Evolutionary conservation across 768 basidiomycete genomes (phyloP).

Genomic region (Fomitopsis pulvina): DNA sequence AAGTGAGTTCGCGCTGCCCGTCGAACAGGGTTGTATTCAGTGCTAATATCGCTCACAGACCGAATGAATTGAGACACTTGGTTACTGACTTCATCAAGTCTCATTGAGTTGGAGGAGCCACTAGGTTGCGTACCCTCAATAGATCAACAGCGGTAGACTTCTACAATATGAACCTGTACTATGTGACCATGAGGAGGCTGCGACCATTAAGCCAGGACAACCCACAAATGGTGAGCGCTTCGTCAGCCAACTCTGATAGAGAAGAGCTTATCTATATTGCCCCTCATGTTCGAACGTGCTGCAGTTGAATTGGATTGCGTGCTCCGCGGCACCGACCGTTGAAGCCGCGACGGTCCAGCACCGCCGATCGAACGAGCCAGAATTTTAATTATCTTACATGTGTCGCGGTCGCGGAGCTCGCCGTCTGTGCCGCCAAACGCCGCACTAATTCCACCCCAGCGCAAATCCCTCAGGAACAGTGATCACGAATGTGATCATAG

Average conservation of each 20-base stretch:
- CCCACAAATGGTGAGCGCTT: background rate
- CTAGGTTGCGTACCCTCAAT: constrained; percentile 3
- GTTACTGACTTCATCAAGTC: constrained; percentile 24
- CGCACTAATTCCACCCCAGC: background rate
- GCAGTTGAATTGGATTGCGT: background rate
- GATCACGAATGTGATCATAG: background rate
- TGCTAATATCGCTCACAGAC: constrained; percentile 25
- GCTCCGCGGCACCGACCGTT: background rate
- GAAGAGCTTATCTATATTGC: background rate
- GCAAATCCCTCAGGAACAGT: background rate
- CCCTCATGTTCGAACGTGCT: background rate
- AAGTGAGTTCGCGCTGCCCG: constrained; percentile 30
- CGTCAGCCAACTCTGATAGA: background rate
- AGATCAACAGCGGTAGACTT: background rate
- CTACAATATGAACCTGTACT: background rate
- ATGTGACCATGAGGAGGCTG: background rate
- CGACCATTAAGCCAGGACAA: background rate
- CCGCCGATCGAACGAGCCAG: background rate
- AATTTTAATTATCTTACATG: background rate
- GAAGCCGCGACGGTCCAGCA: background rate
- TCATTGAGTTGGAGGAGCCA: too few relatives aligned
- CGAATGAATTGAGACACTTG: constrained; percentile 46
- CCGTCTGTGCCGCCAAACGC: background rate
- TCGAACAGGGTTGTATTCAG: background rate
- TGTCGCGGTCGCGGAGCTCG: background rate